phyloP scores from a whole-genome alignment of 371 early-diverging fungal species.

The Actinomucor elegans region DNA sequence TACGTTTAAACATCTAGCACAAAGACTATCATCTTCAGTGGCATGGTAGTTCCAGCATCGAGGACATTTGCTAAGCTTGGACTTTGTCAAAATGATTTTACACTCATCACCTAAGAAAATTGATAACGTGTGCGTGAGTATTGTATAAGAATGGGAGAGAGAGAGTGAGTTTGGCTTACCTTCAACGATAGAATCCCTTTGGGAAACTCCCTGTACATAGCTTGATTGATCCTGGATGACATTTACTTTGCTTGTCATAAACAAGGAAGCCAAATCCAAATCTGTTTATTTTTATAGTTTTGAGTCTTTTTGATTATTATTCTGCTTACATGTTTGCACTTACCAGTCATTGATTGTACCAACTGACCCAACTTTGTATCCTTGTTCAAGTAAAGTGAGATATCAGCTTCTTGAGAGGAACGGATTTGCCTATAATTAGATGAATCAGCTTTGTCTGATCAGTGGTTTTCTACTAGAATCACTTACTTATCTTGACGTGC shows the following conservation, averaged over 20 bases:
- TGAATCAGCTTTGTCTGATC: too few species aligned
- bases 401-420: constrained; percentile 57
- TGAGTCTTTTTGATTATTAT: background rate
- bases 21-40: constrained; percentile 29
- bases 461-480: too few species aligned
- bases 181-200: constrained; percentile 21
- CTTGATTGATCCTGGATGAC: constrained; percentile 12
- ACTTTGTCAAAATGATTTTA: constrained; percentile 27
- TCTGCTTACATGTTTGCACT: background rate
- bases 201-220: constrained; percentile 6
- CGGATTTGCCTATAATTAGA: constrained; percentile 38
- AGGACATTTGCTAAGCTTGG: constrained; percentile 48
- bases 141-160: background rate
- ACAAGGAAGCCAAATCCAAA: constrained; percentile 44
- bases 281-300: background rate
- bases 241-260: constrained; percentile 53
- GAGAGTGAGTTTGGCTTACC: constrained; percentile 23
- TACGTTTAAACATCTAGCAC: constrained; percentile 41
- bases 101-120: constrained; percentile 22
- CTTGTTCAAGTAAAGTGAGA: constrained; percentile 37
- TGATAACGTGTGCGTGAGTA: background rate
- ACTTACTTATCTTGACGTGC: constrained; percentile 67
- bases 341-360: constrained; percentile 33
- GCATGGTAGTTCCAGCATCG: constrained; percentile 56
- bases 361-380: constrained; percentile 10